Evolutionary conservation across 371 early-diverging fungal genomes (phyloP), one percentile per base, ranked within the genome.

Genomic region (Mucor sp.): DNA sequence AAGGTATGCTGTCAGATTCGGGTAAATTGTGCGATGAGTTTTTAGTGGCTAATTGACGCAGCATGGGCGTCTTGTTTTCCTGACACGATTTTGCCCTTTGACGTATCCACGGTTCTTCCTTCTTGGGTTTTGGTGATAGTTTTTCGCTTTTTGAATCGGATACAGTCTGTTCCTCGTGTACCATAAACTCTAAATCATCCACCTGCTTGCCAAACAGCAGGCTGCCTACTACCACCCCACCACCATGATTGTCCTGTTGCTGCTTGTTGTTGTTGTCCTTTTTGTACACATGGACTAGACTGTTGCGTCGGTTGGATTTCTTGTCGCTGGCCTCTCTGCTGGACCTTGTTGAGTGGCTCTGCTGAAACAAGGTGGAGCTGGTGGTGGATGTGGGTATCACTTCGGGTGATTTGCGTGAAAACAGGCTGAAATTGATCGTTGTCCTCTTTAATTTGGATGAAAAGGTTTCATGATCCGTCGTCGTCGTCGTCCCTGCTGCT

Each of bases 21-120:
- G 25, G 17, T 23, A 59, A 59, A 17, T 58, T 58, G 15, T 17
- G 33, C 7, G 65, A 44, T 6, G 63, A 57, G 17, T 58, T 44
- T 66, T 73, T 75, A 33, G 66, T 63, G 12, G 75, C 74, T 44
- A 78, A 58, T 65, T 78, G 78, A 30, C 67, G 75, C 44, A 73
- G 57, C 47, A 71, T 70, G 35, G 75, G 72, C 21, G 74, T 41
- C 48, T 74, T 74, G 41, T 65, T 70, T 62, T 75, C 75, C 73
- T 75, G 47, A 28, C 75, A 79, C n/a, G 77, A 78, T 58, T 77
- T 77, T 17, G 76, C 73, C 25, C 76, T 43, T 63, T 77, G 76
- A 9, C 75, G 66, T 28, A 55, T 66, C 74, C 74, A 76, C 17
- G 68, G 68, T 23, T 65, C 56, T 35, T 60, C 61, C 65, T 55